These are phyloP conservation scores for Chytriomyces confervae DNA, from an alignment of 192 early-diverging fungal species.

Conservation along the genomic window DNA sequence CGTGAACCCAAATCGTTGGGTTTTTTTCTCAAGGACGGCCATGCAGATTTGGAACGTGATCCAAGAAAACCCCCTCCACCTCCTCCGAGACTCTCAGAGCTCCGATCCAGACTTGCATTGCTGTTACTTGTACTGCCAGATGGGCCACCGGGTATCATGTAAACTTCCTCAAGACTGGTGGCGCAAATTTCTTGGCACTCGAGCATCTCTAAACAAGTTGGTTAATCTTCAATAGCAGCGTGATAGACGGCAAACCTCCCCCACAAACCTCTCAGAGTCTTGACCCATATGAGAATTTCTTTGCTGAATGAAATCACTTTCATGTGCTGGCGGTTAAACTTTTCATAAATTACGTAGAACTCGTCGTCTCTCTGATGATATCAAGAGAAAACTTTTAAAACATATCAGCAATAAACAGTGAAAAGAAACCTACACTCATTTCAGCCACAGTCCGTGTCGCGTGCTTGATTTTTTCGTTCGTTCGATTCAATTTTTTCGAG, in stretches of 20 bases:
- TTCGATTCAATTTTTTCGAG: conserved; percentile 47
- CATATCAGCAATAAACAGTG: conserved; percentile 34
- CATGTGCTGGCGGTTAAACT: conserved; percentile 27
- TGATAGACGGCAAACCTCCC: background rate
- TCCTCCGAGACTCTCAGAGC: background rate
- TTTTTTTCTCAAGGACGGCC: conserved; percentile 12
- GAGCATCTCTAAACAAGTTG: conserved; percentile 47
- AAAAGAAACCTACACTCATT: conserved; percentile 34
- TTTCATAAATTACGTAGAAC: conserved; percentile 28
- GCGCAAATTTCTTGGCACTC: conserved; percentile 61
- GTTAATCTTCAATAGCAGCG: background rate
- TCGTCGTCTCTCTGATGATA: background rate
- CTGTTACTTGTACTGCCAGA: background rate
- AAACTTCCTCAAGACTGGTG: conserved; percentile 63
- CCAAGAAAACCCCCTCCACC: conserved; percentile 4
- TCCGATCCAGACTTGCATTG: background rate
- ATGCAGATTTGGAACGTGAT: background rate
- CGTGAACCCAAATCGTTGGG: conserved; percentile 9
- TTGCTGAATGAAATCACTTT: conserved; percentile 13
- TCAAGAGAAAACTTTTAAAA: conserved; percentile 41
- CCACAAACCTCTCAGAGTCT: conserved; percentile 28
- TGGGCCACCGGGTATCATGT: conserved; percentile 38
- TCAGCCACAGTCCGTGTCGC: conserved; percentile 65
- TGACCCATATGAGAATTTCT: conserved; percentile 41
- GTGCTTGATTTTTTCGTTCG: conserved; percentile 58